Evolutionary conservation across 2,329 filamentous ascomycete genomes (phyloP).

Genomic region (Lasiodiplodia citricola): DNA sequence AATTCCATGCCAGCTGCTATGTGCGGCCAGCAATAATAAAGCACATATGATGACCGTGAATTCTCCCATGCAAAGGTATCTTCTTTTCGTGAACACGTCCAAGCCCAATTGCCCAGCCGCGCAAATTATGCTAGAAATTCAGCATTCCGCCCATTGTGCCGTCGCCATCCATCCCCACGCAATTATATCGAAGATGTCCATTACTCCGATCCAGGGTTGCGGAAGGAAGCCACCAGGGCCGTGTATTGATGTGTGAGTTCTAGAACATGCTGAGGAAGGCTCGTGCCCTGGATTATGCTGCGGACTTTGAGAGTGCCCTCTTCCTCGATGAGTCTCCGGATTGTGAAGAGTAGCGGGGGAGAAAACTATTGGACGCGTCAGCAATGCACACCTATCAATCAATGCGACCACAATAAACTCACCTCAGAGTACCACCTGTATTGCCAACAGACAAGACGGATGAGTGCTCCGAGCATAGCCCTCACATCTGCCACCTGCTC

Average conservation of each 20-base stretch:
- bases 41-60: slow-evolving; percentile 1
- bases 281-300: slow-evolving; percentile 96
- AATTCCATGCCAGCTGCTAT: slow-evolving; percentile 5
- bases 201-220: slow-evolving; percentile 84
- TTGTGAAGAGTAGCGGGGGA: slow-evolving; percentile 82
- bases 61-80: slow-evolving; percentile 23
- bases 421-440: slow-evolving; percentile 99
- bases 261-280: slow-evolving; percentile 87
- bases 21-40: neutral
- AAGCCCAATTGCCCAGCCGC: slow-evolving; percentile 16
- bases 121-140: slow-evolving; percentile 13
- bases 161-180: neutral
- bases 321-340: slow-evolving; percentile 93
- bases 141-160: neutral
- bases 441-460: slow-evolving; percentile 94
- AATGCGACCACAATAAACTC: slow-evolving; percentile 33
- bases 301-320: slow-evolving; percentile 97
- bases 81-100: slow-evolving; percentile 17
- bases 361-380: slow-evolving; percentile 69
- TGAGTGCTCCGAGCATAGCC: slow-evolving; percentile 82
- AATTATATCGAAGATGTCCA: neutral
- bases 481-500: slow-evolving; percentile 79
- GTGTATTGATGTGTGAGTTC: slow-evolving; percentile 97
- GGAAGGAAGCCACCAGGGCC: slow-evolving; percentile 89
- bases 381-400: slow-evolving; percentile 16